These are phyloP conservation scores for Plasmodium cynomolgi DNA, from an alignment of 169 alveolate genomes.

Conservation along the genomic window DNA sequence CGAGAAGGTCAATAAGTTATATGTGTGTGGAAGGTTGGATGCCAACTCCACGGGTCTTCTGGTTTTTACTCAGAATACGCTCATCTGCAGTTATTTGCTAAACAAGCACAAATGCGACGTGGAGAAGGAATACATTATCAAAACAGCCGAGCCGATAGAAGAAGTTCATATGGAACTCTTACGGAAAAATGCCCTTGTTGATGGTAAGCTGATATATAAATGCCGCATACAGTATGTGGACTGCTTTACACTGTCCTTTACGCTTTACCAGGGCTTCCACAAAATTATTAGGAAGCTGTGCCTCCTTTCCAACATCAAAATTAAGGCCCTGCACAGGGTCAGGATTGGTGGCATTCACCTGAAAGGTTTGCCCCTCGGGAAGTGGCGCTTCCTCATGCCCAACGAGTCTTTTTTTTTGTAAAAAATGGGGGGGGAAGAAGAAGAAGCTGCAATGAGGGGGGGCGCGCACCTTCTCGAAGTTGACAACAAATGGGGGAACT, in stretches of 20 bases:
- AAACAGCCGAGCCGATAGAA: conserved; percentile 24
- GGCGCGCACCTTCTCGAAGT: background rate
- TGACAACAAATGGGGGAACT: background rate
- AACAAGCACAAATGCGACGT: conserved; percentile 44
- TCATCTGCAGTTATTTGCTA: conserved; percentile 27
- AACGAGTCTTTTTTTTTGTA: conserved; percentile 65
- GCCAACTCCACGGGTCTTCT: conserved; percentile 74
- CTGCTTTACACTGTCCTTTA: conserved; percentile 35
- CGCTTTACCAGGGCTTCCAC: conserved; percentile 72
- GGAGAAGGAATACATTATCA: conserved; percentile 75
- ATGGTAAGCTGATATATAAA: conserved; percentile 74
- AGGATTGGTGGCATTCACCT: conserved; percentile 68
- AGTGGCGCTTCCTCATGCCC: conserved; percentile 78
- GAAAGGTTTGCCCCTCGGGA: conserved; percentile 72
- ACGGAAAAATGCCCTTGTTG: conserved; percentile 32
- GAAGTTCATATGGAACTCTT: conserved; percentile 65
- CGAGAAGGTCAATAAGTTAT: conserved; percentile 62
- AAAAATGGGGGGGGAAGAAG: background rate
- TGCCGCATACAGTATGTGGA: conserved; percentile 71
- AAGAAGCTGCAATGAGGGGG: background rate
- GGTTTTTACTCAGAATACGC: conserved; percentile 73
- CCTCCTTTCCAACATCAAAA: conserved; percentile 68
- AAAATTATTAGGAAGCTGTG: conserved; percentile 68
- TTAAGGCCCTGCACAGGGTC: conserved; percentile 69
- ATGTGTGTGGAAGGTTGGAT: conserved; percentile 77